These are phyloP conservation scores for Aspergillus sp. DNA, from an alignment of 2,329 filamentous ascomycete genomes.

Conservation along the genomic window DNA sequence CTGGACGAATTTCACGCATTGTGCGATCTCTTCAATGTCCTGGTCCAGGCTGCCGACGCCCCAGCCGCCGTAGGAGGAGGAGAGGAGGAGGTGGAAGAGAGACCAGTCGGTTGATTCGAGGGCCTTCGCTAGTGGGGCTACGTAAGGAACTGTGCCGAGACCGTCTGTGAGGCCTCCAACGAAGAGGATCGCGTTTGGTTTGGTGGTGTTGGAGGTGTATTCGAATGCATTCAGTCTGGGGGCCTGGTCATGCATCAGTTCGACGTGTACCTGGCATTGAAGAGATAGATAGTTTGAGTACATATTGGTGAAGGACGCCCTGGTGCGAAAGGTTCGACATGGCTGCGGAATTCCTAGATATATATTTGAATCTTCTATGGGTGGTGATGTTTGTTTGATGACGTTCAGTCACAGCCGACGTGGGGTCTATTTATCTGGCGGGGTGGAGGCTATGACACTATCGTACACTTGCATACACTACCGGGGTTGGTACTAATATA, in stretches of 20 bases:
- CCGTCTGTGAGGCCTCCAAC: slow-evolving; percentile 55
- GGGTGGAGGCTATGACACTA: too few relatives aligned
- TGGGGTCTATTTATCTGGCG: too few relatives aligned
- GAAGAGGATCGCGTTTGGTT: slow-evolving; percentile 49
- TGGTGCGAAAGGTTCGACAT: slow-evolving; percentile 16
- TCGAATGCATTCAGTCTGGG: slow-evolving; percentile 37
- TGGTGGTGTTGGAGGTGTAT: slow-evolving; percentile 24
- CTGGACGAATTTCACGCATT: slow-evolving; percentile 47
- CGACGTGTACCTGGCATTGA: background rate
- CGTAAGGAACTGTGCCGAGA: slow-evolving; percentile 49
- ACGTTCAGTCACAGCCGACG: too few relatives aligned
- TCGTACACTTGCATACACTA: too few relatives aligned
- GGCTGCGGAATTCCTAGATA: background rate
- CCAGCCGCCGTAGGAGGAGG: slow-evolving; percentile 50
- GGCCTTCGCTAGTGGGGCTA: slow-evolving; percentile 42
- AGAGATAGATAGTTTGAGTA: slow-evolving; percentile 9
- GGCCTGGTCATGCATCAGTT: slow-evolving; percentile 22
- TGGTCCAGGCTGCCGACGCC: slow-evolving; percentile 46
- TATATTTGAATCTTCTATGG: background rate
- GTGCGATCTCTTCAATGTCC: slow-evolving; percentile 49
- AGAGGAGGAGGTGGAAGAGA: slow-evolving; percentile 46
- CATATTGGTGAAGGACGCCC: slow-evolving; percentile 33
- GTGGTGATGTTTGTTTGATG: background rate
- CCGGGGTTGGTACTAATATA: too few relatives aligned
- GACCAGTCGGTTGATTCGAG: slow-evolving; percentile 48